Evolutionary conservation across 805 yeast genomes (phyloP), one percentile per base, ranked within the genome.

Genomic region (Barnettozyma populi): DNA sequence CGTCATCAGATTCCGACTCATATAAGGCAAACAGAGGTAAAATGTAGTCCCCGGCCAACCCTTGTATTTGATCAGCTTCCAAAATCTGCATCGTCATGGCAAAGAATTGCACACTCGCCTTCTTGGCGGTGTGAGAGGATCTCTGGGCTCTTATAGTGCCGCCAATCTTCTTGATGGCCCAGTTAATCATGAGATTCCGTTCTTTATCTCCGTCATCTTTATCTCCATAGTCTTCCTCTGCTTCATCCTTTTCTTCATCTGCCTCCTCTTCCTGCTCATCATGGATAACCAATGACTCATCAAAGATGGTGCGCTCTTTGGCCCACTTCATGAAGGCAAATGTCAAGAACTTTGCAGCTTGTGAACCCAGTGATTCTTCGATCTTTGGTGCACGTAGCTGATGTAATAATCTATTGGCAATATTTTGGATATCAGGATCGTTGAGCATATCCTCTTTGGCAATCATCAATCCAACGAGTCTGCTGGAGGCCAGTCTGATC

Each of bases 381-480:
- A 90, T 72, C 7, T 75, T 65, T 2, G 96, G 94, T 2, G 97
- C 96, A 23, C 85, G 80, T 42, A 92, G 67, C 69, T 88, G 96
- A 57, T 90, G 85, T 50, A 89, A 71, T 34, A 78, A 67, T 57
- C 89, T 76, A 55, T 77, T 76, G 0, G 84, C 86, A 45, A 86
- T 77, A 0, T 78, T 77, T 60, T 86, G 92, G n/a, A 85, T 58
- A 41, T 81, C 79, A 25, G 69, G 66, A 21, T 67, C 68, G 2
- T 68, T 52, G 38, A 81, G 70, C 3, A 66, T 52, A 2, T 44
- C 55, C 11, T 56, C 65, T 44, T 74, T 71, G 8, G 74, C 58
- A 47, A 86, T 68, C 43, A 85, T 60, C 1, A 66, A 58, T 1
- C 84, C 82, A 36, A 82, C 62, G 31, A 88, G 68, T 45, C 90